Percentiles rank a stretch among this genome's conserved stretches.
Conservation (phyloP, 1,139 yeast species). For the Lodderomyces metapsilosis region DNA sequence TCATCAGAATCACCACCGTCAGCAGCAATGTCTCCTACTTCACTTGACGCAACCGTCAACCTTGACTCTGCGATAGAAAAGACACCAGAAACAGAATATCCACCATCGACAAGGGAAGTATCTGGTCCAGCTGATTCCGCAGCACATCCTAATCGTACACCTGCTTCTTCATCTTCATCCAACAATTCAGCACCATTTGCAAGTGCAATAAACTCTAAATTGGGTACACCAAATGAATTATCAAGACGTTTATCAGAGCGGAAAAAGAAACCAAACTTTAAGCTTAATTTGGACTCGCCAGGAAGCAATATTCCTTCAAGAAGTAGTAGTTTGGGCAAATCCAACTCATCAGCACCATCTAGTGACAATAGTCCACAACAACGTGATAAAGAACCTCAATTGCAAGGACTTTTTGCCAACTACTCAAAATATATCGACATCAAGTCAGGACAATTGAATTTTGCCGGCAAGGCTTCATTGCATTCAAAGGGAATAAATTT, state of each 20-base stretch:
- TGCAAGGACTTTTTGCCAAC: constrained; percentile 69
- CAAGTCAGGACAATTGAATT: constrained; percentile 86
- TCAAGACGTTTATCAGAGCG: constrained; percentile 38
- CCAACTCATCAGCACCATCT: background rate
- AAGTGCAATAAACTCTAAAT: constrained; percentile 8
- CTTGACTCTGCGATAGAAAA: background rate
- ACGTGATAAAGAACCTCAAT: constrained; percentile 15
- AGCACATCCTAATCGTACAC: too few relatives aligned
- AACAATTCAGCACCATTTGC: constrained; percentile 7
- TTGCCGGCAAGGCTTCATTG: constrained; percentile 89
- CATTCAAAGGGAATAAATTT: constrained; percentile 93
- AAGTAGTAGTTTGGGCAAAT: constrained; percentile 8
- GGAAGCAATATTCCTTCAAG: constrained; percentile 10
- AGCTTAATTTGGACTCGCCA: constrained; percentile 28
- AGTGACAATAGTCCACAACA: constrained; percentile 4
- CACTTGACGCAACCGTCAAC: constrained; percentile 3
- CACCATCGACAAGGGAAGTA: background rate
- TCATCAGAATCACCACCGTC: constrained; percentile 3
- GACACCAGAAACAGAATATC: constrained; percentile 1
- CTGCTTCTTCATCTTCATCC: constrained; percentile 3
- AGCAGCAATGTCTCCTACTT: constrained; percentile 3
- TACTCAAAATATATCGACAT: constrained; percentile 87
- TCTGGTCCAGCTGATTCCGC: background rate
- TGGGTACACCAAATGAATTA: constrained; percentile 32
- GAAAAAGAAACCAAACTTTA: constrained; percentile 39